Conservation (phyloP, 2,329 filamentous ascomycete species). For the Knufia petricola region DNA sequence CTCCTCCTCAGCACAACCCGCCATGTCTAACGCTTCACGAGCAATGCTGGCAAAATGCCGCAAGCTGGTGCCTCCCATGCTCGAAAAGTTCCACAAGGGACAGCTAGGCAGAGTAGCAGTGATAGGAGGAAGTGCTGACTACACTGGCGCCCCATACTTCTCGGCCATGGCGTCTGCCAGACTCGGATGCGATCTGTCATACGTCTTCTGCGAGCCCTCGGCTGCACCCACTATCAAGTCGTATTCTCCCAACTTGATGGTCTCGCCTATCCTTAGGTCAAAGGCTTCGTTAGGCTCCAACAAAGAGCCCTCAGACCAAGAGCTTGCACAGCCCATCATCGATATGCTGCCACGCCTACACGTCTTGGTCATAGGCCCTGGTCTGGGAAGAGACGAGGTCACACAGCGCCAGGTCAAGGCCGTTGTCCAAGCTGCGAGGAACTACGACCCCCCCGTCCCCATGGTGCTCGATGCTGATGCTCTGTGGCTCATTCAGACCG, state of each 20-base stretch:
- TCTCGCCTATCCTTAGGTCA: slow-evolving; percentile 89
- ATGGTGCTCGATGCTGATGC: slow-evolving; percentile 91
- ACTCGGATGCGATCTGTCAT: slow-evolving; percentile 47
- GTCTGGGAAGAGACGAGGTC: slow-evolving; percentile 75
- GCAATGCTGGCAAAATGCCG: slow-evolving; percentile 70
- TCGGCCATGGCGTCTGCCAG: slow-evolving; percentile 92
- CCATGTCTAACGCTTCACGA: slow-evolving; percentile 61
- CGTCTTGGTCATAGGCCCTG: slow-evolving; percentile 85
- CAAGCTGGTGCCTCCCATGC: slow-evolving; percentile 88
- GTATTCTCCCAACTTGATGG: slow-evolving; percentile 97
- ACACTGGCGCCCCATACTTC: slow-evolving; percentile 95
- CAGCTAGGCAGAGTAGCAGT: slow-evolving; percentile 87
- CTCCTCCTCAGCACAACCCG: slow-evolving; percentile 3
- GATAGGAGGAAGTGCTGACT: slow-evolving; percentile 90
- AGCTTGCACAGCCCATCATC: slow-evolving; percentile 59
- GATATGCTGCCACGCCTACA: slow-evolving; percentile 79
- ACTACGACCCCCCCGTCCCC: slow-evolving; percentile 52
- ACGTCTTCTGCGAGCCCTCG: slow-evolving; percentile 81
- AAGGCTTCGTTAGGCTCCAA: slow-evolving; percentile 42
- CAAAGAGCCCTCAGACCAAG: slow-evolving; percentile 46
- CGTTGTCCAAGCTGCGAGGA: slow-evolving; percentile 69
- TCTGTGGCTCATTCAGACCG: slow-evolving; percentile 63
- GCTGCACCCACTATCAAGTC: slow-evolving; percentile 87
- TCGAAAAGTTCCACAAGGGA: slow-evolving; percentile 93
- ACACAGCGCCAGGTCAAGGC: slow-evolving; percentile 79